phyloP scores from a whole-genome alignment of 139 green algal genomes.

The Chlorella sorokiniana region DNA sequence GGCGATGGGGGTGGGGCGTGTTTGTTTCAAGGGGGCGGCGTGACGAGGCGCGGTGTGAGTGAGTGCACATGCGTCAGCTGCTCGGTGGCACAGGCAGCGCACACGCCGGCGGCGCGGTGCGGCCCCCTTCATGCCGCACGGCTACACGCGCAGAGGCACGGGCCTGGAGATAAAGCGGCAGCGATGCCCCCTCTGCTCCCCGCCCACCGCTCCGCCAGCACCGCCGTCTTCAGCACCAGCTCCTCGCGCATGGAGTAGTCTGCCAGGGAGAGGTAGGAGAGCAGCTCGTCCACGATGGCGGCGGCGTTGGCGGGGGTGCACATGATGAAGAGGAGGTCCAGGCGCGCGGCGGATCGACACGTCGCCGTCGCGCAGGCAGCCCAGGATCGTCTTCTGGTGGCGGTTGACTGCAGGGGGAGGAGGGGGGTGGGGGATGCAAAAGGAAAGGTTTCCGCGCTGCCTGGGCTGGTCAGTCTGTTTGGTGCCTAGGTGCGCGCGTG shows the following conservation, averaged over 20 bases:
- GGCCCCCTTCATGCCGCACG: too few species aligned
- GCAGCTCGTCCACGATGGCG: slow-evolving; percentile 34
- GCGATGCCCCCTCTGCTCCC: too few species aligned
- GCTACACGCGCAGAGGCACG: too few species aligned
- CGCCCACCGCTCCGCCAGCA: slow-evolving; percentile 92
- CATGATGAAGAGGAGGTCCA: slow-evolving; percentile 95
- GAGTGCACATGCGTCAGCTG: too few species aligned
- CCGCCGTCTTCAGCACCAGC: slow-evolving; percentile 95
- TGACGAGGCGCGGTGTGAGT: too few species aligned
- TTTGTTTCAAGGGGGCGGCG: too few species aligned
- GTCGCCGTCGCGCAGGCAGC: slow-evolving; percentile 85
- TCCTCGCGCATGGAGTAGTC: slow-evolving; percentile 96
- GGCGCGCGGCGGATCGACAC: slow-evolving; percentile 87
- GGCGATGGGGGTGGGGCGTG: background rate
- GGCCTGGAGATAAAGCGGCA: too few species aligned
- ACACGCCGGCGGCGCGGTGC: too few species aligned
- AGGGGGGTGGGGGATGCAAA: background rate
- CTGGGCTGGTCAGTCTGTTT: too few species aligned
- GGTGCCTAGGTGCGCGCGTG: too few species aligned
- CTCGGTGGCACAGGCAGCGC: too few species aligned
- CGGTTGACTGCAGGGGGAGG: slow-evolving; percentile 4
- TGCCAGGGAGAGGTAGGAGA: slow-evolving; percentile 68
- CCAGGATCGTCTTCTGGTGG: slow-evolving; percentile 67
- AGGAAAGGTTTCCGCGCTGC: background rate
- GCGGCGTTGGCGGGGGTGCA: slow-evolving; percentile 69